Conservation (phyloP, 805 yeast genomes). For the Candida ortonii region DNA sequence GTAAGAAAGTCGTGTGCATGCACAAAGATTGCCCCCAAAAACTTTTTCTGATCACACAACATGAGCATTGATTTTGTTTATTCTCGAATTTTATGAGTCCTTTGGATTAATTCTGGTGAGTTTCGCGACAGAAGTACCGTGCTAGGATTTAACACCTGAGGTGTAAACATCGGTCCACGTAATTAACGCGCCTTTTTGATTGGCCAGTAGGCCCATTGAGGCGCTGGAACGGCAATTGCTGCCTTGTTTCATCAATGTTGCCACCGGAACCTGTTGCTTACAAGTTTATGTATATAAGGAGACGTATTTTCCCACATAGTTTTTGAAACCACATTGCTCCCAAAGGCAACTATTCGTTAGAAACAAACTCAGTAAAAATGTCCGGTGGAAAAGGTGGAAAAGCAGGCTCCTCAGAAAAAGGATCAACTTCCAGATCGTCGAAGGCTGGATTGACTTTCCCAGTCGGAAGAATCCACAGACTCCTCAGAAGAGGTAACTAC, state of each 20-base stretch:
- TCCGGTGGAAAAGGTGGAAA: conserved; percentile 85
- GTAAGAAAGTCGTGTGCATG: conserved; percentile 12
- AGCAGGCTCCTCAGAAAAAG: conserved; percentile 92
- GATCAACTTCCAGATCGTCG: conserved; percentile 96
- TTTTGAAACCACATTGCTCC: neutral
- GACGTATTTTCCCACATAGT: neutral
- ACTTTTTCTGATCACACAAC: conserved; percentile 13
- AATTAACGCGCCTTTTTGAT: too few species aligned
- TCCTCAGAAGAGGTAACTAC: conserved; percentile 94
- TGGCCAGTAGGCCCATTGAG: too few species aligned
- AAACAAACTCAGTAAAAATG: conserved; percentile 27
- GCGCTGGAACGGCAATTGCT: too few species aligned
- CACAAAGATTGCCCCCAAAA: conserved; percentile 4
- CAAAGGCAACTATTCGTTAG: conserved; percentile 2
- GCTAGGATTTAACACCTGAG: conserved; percentile 19
- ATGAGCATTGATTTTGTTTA: conserved; percentile 19
- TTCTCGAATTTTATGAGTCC: conserved; percentile 8
- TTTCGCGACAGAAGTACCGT: conserved; percentile 22
- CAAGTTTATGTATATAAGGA: too few species aligned
- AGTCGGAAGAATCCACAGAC: conserved; percentile 98
- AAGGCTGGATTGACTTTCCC: conserved; percentile 99
- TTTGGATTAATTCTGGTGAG: conserved; percentile 11
- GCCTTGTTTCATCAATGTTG: too few species aligned
- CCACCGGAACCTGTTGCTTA: too few species aligned
- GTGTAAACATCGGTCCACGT: conserved; percentile 21